These are phyloP conservation scores for Spathaspora gorwiae DNA, from an alignment of 805 yeast species.

Conservation along the genomic window DNA sequence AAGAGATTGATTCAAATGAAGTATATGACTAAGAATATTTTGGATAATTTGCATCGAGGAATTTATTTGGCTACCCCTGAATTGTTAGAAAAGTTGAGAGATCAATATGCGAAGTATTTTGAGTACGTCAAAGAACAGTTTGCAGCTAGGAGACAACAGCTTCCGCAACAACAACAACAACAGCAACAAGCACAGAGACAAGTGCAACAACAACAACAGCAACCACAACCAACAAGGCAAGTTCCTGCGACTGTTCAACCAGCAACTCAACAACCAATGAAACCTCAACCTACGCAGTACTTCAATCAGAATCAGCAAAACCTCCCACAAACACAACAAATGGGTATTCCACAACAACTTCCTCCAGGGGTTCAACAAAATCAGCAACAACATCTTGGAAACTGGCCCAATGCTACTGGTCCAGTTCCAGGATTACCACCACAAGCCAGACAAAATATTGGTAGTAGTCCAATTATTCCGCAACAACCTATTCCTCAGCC, in stretches of 20 bases:
- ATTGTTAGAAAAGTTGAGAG: slow-evolving; percentile 61
- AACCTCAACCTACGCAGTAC: slow-evolving; percentile 4
- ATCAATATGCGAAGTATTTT: slow-evolving; percentile 71
- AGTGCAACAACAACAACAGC: slow-evolving; percentile 3
- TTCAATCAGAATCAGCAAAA: slow-evolving; percentile 5
- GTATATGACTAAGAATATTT: slow-evolving; percentile 69
- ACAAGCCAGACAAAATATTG: slow-evolving; percentile 7
- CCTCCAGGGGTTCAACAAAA: neutral
- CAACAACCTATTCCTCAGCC: slow-evolving; percentile 7
- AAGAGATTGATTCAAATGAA: slow-evolving; percentile 73
- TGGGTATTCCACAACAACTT: neutral
- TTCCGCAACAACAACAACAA: slow-evolving; percentile 9
- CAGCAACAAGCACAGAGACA: neutral
- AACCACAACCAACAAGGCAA: slow-evolving; percentile 5
- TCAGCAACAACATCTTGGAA: neutral
- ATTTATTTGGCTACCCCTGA: slow-evolving; percentile 69
- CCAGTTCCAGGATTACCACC: slow-evolving; percentile 1
- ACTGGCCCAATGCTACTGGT: slow-evolving; percentile 3
- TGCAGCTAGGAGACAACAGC: slow-evolving; percentile 32
- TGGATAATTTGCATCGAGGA: slow-evolving; percentile 63
- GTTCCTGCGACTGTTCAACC: slow-evolving; percentile 5
- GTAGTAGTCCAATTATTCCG: slow-evolving; percentile 21
- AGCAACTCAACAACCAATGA: slow-evolving; percentile 16
- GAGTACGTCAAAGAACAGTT: slow-evolving; percentile 68
- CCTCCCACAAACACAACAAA: neutral